These are phyloP conservation scores for Lenwebbia sp. DNA, from an alignment of 345 rosid species.

Conservation along the genomic window DNA sequence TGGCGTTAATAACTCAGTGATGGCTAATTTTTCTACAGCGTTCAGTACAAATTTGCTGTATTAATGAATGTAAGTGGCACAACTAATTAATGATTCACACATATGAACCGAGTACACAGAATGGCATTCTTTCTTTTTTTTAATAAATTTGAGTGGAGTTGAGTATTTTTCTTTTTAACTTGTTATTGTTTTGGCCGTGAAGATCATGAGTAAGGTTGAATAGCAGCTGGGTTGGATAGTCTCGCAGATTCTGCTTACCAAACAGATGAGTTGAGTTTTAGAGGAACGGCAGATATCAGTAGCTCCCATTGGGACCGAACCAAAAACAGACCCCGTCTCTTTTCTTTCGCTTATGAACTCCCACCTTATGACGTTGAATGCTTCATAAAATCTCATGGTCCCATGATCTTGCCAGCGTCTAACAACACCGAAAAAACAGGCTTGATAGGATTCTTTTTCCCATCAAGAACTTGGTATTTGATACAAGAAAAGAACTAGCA, in stretches of 20 bases:
- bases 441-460: background rate
- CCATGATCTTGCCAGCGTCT: no score
- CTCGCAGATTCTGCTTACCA: background rate
- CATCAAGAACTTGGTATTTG: background rate
- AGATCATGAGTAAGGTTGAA: background rate
- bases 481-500: background rate
- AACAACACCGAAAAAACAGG: background rate
- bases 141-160: background rate
- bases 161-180: background rate
- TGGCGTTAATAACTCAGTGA: background rate
- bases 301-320: background rate
- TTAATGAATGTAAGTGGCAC: background rate
- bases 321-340: background rate
- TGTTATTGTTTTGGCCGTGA: background rate
- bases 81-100: background rate
- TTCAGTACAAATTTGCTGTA: background rate
- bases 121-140: background rate
- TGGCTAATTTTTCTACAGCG: background rate
- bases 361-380: background rate
- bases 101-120: background rate
- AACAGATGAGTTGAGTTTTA: background rate
- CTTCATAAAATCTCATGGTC: background rate
- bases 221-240: background rate
- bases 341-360: background rate
- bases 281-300: background rate